Evolutionary conservation across 768 basidiomycete species (phyloP).

Genomic region (Rubroboletus satanas): DNA sequence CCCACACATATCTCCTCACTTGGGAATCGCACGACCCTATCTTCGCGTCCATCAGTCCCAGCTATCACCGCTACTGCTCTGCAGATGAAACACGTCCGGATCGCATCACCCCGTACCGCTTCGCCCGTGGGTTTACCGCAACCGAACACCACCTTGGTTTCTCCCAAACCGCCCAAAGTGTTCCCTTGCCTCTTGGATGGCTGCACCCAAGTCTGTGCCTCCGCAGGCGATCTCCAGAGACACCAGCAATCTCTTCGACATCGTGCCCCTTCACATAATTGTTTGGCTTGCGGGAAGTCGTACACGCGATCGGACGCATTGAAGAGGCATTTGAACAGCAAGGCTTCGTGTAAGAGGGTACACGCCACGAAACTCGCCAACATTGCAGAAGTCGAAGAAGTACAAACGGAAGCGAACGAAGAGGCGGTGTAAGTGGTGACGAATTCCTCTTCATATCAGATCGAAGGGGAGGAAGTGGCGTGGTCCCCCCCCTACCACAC

Average conservation of each 20-base stretch:
- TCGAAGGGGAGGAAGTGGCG: constrained; percentile 19
- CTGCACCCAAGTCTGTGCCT: constrained; percentile 29
- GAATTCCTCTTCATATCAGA: background rate
- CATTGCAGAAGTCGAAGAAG: constrained; percentile 6
- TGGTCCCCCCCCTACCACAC: constrained; percentile 6
- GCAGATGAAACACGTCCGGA: constrained; percentile 13
- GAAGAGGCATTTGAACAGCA: constrained; percentile 32
- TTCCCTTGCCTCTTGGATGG: constrained; percentile 24
- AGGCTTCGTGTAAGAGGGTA: constrained; percentile 24
- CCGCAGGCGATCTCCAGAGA: constrained; percentile 25
- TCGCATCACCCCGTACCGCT: constrained; percentile 11
- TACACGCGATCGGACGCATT: constrained; percentile 32
- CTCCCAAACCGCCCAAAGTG: constrained; percentile 11
- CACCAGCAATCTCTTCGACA: constrained; percentile 32
- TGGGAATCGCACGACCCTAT: background rate
- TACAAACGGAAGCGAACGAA: constrained; percentile 14
- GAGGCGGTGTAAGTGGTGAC: constrained; percentile 16
- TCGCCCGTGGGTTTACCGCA: constrained; percentile 5
- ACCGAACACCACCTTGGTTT: background rate
- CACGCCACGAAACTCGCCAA: constrained; percentile 16
- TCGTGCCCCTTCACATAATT: constrained; percentile 18
- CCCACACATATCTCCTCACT: background rate
- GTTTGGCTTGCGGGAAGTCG: constrained; percentile 24
- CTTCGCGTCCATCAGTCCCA: constrained; percentile 2
- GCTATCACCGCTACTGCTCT: constrained; percentile 4